Base-by-base conservation (phyloP, 2,329 filamentous ascomycete species). In the Fusarium circinatum region DNA sequence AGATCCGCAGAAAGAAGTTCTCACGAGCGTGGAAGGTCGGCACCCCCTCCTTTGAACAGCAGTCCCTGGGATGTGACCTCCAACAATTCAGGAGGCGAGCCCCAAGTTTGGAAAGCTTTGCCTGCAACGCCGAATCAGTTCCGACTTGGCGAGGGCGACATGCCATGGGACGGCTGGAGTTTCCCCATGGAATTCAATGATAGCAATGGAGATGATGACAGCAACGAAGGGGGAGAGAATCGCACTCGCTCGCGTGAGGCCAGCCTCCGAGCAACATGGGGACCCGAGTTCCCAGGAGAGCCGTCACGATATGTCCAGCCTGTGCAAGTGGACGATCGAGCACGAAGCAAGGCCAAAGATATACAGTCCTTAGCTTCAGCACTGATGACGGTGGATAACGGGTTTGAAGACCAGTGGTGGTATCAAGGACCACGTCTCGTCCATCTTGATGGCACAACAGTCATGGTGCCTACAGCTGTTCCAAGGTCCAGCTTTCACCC, bases 321-420 rank as follows among this genome's bases (percentile, higher is more conserved):
- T 36, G 34, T 39, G 20, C 51, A 57, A 45, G 71, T 76, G n/a
- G 85, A 86, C 47, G 82, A 83, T 1, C 71, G 66, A 18, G 73
- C 76, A 6, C 62, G 64, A 44, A 72, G 73, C 10, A 75, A 73
- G 34, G 71, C 77, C 12, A 71, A 71, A 28, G 85, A 88, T 49
- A 83, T 89, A 7, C 86, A 86, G 62, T 83, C 85, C 1, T 80
- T 89, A 8, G 87, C 86, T 15, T 83, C 84, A 8, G 87, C 87
- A 42, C 84, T 89, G 83, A 85, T 89, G 81, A 89, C 87, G 6
- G 85, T 89, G 7, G 87, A 89, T 75, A 89, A 89, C 73, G 87
- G 87, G 6, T 89, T 89, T 71, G 87, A 89, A 79, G 85, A 86
- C 69, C 87, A 89, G 78, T 89, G 87, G 87, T 89, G 87, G 87